Base-by-base conservation (phyloP, 2,329 filamentous ascomycete genomes). In the Periconia sp. region DNA sequence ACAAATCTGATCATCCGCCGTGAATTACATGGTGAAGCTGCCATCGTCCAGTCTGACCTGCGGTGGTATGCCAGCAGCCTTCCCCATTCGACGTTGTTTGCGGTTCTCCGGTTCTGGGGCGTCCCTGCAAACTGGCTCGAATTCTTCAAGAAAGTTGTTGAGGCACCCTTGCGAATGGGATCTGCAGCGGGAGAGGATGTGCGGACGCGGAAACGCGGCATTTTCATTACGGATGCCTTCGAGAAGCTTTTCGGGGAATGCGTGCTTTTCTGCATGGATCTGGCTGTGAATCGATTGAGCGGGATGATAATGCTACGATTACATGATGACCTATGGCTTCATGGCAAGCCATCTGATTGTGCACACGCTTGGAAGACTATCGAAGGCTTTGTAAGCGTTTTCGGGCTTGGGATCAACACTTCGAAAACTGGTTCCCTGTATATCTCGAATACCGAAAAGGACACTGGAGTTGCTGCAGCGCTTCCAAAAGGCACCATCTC, bases 251-350 rank as follows among this genome's bases (percentile, higher is more conserved):
- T 71, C 1, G 73, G 73, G 0, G 74, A 76, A 46, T 48, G 73
- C 22, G 61, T 76, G 2, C 56, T 76, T 3, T 76, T 75, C 47
- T 67, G 72, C 43, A 66, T 76, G 66, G 73, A 75, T 40, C 43
- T 74, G 4, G 66, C 69, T 1, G 71, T 77, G n/a, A 73, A 73
- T 42, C 62, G 68, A 15, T 36, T 64, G 12, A 68, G 71, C 4
- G 67, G 68, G 1, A 59, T 70, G 46, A 61, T 72, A 4, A 55
- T 75, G 1, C 73, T 75, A 41, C 71, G 74, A 0, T 56, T 75
- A 13, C 72, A 76, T 40, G 74, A 77, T 46, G 74, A 77, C 36
- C 55, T 77, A 7, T 77, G 74, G 71, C 57, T 76, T 2, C 70
- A 65, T 13, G 73, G 73, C 0, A 54, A 71, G 6, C 70, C 71